A percentile compares a stretch with the other conserved stretches of the same genome.
Conservation (phyloP, 257 asterid genomes). For the Perilla frutescens region DNA sequence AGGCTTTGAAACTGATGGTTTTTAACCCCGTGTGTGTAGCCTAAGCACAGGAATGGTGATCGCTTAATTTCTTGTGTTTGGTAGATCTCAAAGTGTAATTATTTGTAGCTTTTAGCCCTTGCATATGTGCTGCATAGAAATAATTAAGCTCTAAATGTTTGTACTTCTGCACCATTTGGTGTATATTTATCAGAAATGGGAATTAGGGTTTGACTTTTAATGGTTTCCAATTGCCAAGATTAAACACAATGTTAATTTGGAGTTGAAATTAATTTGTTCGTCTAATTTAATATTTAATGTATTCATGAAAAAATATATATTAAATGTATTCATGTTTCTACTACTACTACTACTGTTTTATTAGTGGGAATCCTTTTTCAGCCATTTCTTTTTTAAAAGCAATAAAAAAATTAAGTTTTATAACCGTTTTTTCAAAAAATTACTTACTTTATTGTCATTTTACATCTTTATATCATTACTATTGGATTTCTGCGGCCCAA, state of each 20-base stretch:
- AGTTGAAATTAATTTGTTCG: constrained; percentile 14
- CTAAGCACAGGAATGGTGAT: constrained; percentile 34
- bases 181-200: constrained; percentile 33
- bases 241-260: background rate
- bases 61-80: constrained; percentile 29
- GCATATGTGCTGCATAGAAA: constrained; percentile 37
- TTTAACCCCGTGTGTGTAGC: constrained; percentile 21
- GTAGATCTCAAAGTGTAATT: constrained; percentile 38
- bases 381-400: no score
- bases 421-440: no score
- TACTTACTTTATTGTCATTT: no score
- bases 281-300: background rate
- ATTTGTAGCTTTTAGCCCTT: constrained; percentile 34
- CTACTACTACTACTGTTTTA: no score
- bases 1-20: constrained; percentile 26
- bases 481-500: background rate
- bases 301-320: no score
- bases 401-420: no score
- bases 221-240: background rate
- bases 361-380: no score
- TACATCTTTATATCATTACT: no score
- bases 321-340: no score
- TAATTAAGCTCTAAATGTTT: constrained; percentile 32
- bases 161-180: constrained; percentile 38
- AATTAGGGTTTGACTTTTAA: constrained; percentile 37